Evolutionary conservation across 2,329 filamentous ascomycete genomes (phyloP), one percentile per base, ranked within the genome.

Genomic region (Trichophyton simii): DNA sequence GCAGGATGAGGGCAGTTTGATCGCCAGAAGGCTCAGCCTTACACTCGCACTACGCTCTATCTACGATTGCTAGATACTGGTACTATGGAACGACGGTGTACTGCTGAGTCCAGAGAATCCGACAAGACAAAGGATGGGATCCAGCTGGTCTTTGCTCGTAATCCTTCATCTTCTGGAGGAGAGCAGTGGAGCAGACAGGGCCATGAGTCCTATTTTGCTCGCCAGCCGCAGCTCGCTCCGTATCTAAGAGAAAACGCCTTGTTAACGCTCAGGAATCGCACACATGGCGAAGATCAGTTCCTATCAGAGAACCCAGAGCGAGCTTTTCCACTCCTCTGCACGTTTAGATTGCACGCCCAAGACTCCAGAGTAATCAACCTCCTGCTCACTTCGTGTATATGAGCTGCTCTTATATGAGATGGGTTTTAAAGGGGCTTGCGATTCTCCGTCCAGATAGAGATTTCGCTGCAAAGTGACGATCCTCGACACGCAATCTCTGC

Each of bases 251-350:
- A 34, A 13, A 54, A n/a, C 50, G 50, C 50, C 50, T 54, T 54
- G 50, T 54, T 54, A 34, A 34, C 50, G 50, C 50, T 6, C 50
- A 15, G 25, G 50, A 54, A 54, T 15, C 22, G 25, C 28, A 54
- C 50, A 54, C 50, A 54, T 54, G 50, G 50, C 50, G 50, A 54
- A 31, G 50, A 54, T 54, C 50, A 54, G 50, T 54, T 20, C 50
- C 50, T 34, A 34, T 54, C 50, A 20, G 11, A 54, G 50, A 31
- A 25, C 11, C 3, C 18, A 22, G 22, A 34, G 8, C 46, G 11
- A 52, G 28, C 22, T 22, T 20, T 18, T 7, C 2, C 6, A 18
- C 31, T 4, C 5, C 15, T 1, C 41, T 44, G 41, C n/a, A 44
- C 15, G 3, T n/a, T 44, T 6, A 44, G 3, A 44, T n/a, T 20